Evolutionary conservation across 306 rosid species (phyloP), one percentile per base, ranked within the genome.

Genomic region (Oemleria cerasiformis): DNA sequence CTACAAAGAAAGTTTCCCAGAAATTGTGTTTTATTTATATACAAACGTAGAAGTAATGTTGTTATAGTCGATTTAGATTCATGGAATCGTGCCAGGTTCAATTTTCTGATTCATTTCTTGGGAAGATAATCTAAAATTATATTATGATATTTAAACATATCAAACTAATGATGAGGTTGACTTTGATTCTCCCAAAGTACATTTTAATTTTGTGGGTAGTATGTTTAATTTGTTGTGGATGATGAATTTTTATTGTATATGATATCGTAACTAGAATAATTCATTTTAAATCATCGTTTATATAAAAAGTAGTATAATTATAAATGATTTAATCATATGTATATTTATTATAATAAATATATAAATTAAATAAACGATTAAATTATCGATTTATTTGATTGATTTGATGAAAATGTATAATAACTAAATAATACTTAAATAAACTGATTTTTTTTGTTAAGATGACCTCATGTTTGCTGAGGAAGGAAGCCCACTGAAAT

Each of bases 1-100:
- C 60, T 34, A 51, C 57, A 51, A n/a, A 51, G 21, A 48, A 49
- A 49, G 54, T 53, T 58, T 58, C 63, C 63, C 63, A 58, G 63
- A 14, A 30, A 36, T 30, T 58, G 42, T 30, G 63, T 58, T 58
- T 40, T 14, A 19, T 58, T 38, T 50, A 53, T 21, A 53, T 6
- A 19, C 21, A 38, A 38, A 68, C 25, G 25, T 39, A 36, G 48
- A 50, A 67, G 60, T 49, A 10, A 53, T 10, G 16, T 21, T 21
- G 3, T 4, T 7, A 25, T 6, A 16, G 58, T 47, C 30, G 56
- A 66, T 47, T 30, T n/a, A n/a, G 6, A 47, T 25, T 47, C 30
- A 42, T 25, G 10, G 19, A 49, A 49, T 6, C 5, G 7, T 49
- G 54, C n/a, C 20, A 19, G 25, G 36, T 41, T 6, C 54, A 13